phyloP scores from a whole-genome alignment of 1,139 yeast species.

The Debaryomyces fabryi region DNA sequence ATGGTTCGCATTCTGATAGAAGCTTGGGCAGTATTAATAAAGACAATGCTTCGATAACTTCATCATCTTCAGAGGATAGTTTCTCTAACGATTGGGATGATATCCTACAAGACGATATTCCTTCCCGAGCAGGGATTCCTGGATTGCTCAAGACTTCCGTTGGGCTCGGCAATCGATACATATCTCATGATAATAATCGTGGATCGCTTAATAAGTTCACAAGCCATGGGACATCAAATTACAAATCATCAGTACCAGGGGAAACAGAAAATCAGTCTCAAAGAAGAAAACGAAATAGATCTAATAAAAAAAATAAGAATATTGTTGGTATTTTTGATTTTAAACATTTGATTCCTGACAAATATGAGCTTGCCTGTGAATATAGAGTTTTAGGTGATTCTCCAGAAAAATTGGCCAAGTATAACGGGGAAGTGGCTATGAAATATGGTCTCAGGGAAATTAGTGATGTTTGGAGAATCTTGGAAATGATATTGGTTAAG shows the following conservation, averaged over 20 bases:
- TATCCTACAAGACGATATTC: conserved; percentile 47
- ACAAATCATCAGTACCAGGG: conserved; percentile 31
- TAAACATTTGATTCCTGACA: conserved; percentile 72
- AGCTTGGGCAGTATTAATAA: not conserved
- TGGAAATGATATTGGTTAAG: conserved; percentile 48
- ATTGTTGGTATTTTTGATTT: conserved; percentile 68
- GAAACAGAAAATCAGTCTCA: conserved; percentile 15
- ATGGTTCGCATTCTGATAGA: conserved; percentile 10
- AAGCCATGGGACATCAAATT: conserved; percentile 31
- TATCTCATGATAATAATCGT: conserved; percentile 20
- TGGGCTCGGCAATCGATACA: conserved; percentile 41
- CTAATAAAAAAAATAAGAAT: conserved; percentile 42
- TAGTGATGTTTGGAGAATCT: conserved; percentile 78
- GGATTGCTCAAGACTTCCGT: conserved; percentile 45
- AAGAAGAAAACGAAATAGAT: conserved; percentile 18
- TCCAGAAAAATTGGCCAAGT: conserved; percentile 64
- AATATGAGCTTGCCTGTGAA: conserved; percentile 73
- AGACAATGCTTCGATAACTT: conserved; percentile 15
- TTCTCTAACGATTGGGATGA: conserved; percentile 56
- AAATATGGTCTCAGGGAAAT: conserved; percentile 63
- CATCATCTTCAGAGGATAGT: conserved; percentile 46
- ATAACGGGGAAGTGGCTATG: conserved; percentile 74
- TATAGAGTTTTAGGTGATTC: conserved; percentile 70
- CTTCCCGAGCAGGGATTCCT: conserved; percentile 48
- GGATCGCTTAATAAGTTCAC: conserved; percentile 26